Conservation (phyloP, 2,329 filamentous ascomycete species). For the Neoscytalidium dimidiatum region DNA sequence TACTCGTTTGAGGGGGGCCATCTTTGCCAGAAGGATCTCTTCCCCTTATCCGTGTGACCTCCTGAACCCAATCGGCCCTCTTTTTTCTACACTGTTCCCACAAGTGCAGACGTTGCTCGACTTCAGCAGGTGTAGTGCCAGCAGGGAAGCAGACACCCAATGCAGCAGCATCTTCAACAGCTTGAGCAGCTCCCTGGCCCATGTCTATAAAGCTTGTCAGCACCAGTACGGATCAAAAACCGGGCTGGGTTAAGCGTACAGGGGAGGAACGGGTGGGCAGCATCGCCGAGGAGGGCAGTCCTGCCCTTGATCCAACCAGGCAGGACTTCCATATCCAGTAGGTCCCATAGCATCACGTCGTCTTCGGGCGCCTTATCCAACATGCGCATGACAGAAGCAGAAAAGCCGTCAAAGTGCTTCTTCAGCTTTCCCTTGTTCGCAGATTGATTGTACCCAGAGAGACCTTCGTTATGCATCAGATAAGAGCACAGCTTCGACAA, state of each 20-base stretch:
- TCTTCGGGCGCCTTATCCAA: conserved; percentile 41
- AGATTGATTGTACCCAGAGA: conserved; percentile 37
- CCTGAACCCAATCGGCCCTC: conserved; percentile 60
- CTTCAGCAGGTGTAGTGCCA: not conserved
- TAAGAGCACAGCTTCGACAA: not conserved
- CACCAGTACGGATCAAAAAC: not conserved
- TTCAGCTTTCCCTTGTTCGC: conserved; percentile 41
- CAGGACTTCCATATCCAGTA: conserved; percentile 58
- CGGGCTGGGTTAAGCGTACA: conserved; percentile 41
- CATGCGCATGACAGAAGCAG: conserved; percentile 36
- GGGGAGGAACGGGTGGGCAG: conserved; percentile 68
- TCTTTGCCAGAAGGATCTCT: conserved; percentile 42
- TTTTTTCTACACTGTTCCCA: conserved; percentile 62
- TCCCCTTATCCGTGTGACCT: conserved; percentile 57
- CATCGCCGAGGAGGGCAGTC: conserved; percentile 64
- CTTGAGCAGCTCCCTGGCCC: conserved; percentile 63
- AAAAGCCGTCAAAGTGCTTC: conserved; percentile 30
- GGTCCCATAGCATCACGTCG: conserved; percentile 37
- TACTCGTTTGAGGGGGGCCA: conserved; percentile 33
- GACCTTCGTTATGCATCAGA: conserved; percentile 16
- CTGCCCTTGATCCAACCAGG: conserved; percentile 56
- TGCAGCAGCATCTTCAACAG: conserved; percentile 67
- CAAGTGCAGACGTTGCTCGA: conserved; percentile 54
- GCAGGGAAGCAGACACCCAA: conserved; percentile 51
- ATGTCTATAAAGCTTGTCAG: conserved; percentile 42